These are phyloP conservation scores for Aspergillus affinis DNA, from an alignment of 495 filamentous ascomycete genomes.

Conservation along the genomic window DNA sequence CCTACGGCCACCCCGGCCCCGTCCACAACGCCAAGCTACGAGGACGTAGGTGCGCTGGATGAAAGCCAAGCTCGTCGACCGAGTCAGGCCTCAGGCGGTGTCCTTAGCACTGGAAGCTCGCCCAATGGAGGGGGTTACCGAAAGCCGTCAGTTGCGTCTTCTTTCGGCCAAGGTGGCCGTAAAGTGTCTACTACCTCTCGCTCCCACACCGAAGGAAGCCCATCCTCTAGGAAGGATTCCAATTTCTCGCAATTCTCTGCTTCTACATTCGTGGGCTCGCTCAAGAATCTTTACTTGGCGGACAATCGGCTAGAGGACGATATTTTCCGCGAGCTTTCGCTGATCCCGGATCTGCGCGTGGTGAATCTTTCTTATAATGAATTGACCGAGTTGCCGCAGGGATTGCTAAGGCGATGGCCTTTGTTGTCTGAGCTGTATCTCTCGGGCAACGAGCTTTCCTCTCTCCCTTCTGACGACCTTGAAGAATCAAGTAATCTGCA, in stretches of 20 bases:
- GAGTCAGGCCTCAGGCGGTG: constrained; percentile 77
- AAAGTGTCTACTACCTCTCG: constrained; percentile 83
- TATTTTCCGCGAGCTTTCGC: constrained; percentile 83
- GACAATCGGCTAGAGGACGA: constrained; percentile 94
- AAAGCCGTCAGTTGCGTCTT: constrained; percentile 78
- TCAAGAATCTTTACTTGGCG: constrained; percentile 81
- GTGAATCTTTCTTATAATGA: constrained; percentile 96
- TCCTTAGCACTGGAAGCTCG: constrained; percentile 71
- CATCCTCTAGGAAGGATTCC: constrained; percentile 80
- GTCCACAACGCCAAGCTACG: constrained; percentile 63
- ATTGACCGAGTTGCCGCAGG: constrained; percentile 84
- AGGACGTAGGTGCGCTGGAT: constrained; percentile 71
- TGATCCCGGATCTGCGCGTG: constrained; percentile 80
- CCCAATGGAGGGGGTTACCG: constrained; percentile 60
- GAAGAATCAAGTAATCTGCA: constrained; percentile 84
- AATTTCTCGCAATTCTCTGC: constrained; percentile 69
- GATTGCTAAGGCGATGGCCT: constrained; percentile 83
- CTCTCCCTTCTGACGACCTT: constrained; percentile 88
- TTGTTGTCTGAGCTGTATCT: constrained; percentile 89
- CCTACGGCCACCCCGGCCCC: constrained; percentile 52
- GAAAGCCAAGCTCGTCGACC: constrained; percentile 67
- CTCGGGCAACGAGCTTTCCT: constrained; percentile 91
- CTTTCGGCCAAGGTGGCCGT: constrained; percentile 69
- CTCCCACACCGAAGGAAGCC: constrained; percentile 59
- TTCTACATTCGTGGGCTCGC: constrained; percentile 80